Evolutionary conservation across 1,139 yeast species (phyloP), one percentile per base, ranked within the genome.

Genomic region (Magnusiomyces paraingens): DNA sequence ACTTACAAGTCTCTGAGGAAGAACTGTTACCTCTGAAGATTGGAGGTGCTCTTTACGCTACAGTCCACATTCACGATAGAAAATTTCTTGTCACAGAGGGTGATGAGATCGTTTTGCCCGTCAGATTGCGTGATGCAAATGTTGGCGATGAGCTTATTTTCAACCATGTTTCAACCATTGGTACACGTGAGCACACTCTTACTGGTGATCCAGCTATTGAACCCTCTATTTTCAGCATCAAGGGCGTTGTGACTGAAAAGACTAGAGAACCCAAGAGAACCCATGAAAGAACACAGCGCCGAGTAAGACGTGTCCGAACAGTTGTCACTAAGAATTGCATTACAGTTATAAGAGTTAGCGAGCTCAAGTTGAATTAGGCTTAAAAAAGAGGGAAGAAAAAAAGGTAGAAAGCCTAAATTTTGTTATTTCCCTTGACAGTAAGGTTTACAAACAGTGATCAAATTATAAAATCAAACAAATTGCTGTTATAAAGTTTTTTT

Each of bases 51-150:
- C 72, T 93, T 46, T 93, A 90, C 66, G 99, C 99, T 51, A 77
- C 88, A 8, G 79, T 91, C 62, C 83, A 81, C 64, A 79, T 94
- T 49, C 94, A 90, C 72, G 83, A 85, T 68, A 82, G 90, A 70
- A 89, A 95, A 49, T 91, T 88, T 65, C 74, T 93, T 58, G 95
- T 94, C 21, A 90, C 99, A 20, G 81, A 84, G 61, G 99, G 99
- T 20, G 99, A 94, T 69, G 79, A 77, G 61, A 80, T 93, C 51
- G 78, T 83, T 47, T 72, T 93, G 42, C 96, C 96, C 1, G 90
- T 80, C 69, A 80, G 82, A 60, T 69, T 93, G 74, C 84, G 82
- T 63, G 79, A 81, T 53, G 94, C 85, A 10, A 76, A 82, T 57
- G 84, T 91, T 4, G 99, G 99, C 17, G 96, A 90, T 67, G 76